These are phyloP conservation scores for Yamadazyma sp. DNA, from an alignment of 1,139 yeast genomes.

Conservation along the genomic window DNA sequence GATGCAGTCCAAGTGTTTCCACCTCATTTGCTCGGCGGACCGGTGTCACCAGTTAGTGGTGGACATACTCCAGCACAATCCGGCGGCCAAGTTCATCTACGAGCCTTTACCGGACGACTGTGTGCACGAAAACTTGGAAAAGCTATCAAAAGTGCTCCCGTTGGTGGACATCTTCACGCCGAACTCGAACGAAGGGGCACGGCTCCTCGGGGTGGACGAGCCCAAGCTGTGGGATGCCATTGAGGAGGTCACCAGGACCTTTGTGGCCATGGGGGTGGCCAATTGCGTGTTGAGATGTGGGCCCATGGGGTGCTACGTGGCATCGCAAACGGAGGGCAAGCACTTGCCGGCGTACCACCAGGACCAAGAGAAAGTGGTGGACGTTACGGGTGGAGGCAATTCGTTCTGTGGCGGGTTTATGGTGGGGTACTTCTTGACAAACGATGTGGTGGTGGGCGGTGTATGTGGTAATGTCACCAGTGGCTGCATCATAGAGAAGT, in stretches of 20 bases:
- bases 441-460: constrained; percentile 55
- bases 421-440: constrained; percentile 52
- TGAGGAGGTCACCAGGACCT: constrained; percentile 42
- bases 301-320: constrained; percentile 54
- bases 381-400: constrained; percentile 96
- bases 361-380: constrained; percentile 54
- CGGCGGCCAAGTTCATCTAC: constrained; percentile 56
- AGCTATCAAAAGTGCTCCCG: constrained; percentile 42
- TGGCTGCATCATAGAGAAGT: constrained; percentile 72
- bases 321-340: constrained; percentile 13
- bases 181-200: constrained; percentile 73
- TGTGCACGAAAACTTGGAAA: constrained; percentile 43
- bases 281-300: constrained; percentile 66
- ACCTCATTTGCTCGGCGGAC: constrained; percentile 72
- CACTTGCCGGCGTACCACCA: constrained; percentile 78
- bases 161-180: constrained; percentile 71
- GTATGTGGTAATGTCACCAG: constrained; percentile 76
- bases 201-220: constrained; percentile 23
- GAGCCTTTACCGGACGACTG: constrained; percentile 89
- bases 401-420: constrained; percentile 82
- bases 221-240: constrained; percentile 17
- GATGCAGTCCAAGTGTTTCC: constrained; percentile 51
- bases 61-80: constrained; percentile 25
- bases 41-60: constrained; percentile 52
- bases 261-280: constrained; percentile 40